phyloP scores from a whole-genome alignment of 768 basidiomycete genomes.

The Rhizopogon roseolus region DNA sequence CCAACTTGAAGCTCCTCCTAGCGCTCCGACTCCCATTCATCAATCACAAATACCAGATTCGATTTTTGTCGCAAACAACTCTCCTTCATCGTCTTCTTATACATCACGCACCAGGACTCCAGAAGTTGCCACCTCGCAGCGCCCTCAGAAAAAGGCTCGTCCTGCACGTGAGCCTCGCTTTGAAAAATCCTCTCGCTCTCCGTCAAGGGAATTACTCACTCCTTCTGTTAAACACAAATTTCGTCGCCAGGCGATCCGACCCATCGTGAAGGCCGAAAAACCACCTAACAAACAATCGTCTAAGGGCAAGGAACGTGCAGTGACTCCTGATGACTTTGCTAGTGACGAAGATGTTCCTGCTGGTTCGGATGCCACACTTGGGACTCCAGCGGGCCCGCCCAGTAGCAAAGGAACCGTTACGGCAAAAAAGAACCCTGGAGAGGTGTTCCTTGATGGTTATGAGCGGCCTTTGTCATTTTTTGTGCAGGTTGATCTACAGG shows the following conservation, averaged over 20 bases:
- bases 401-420: conserved; percentile 4
- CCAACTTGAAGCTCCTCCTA: not conserved
- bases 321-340: conserved; percentile 11
- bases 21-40: not conserved
- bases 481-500: conserved; percentile 63
- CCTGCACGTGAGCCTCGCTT: conserved; percentile 4
- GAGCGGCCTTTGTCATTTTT: conserved; percentile 52
- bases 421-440: conserved; percentile 16
- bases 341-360: conserved; percentile 9
- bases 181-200: conserved; percentile 1
- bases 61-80: not conserved
- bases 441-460: conserved; percentile 39
- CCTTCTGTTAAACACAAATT: conserved; percentile 19
- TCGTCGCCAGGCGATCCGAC: not conserved
- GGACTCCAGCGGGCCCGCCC: not conserved
- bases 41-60: not conserved
- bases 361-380: conserved; percentile 4
- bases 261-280: conserved; percentile 10
- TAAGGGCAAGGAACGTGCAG: conserved; percentile 25
- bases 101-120: not conserved
- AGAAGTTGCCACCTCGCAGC: not conserved
- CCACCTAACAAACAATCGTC: conserved; percentile 14
- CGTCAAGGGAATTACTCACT: conserved; percentile 4
- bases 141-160: not conserved
- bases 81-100: conserved; percentile 1